phyloP scores from a whole-genome alignment of 83 land plant species.

The Thuja plicata region DNA sequence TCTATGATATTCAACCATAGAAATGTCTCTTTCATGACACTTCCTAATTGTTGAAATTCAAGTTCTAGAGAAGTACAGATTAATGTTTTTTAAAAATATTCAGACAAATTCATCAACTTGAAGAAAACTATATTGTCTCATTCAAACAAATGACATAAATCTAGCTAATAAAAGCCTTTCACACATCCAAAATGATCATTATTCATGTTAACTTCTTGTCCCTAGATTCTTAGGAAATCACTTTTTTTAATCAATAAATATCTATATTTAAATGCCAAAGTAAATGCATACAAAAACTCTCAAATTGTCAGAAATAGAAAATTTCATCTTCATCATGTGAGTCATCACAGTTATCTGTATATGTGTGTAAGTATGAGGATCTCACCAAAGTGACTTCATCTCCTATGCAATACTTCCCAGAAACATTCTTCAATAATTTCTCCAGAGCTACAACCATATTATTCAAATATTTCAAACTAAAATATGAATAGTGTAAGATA shows the following conservation, averaged over 20 bases:
- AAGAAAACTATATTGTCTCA: not conserved
- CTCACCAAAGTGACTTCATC: conserved; percentile 9
- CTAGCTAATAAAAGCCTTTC: too few relatives aligned
- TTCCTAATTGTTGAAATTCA: too few relatives aligned
- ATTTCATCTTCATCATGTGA: not conserved
- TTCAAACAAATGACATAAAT: not conserved
- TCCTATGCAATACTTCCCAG: conserved; percentile 10
- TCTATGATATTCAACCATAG: too few relatives aligned
- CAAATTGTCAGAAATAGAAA: not conserved
- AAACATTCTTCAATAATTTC: conserved; percentile 3
- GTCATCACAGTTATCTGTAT: not conserved
- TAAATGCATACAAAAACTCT: not conserved
- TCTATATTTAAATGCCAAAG: not conserved
- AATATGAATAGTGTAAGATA: not conserved
- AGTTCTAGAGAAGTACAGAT: too few relatives aligned
- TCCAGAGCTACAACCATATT: not conserved
- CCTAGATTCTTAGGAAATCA: too few relatives aligned
- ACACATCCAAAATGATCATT: too few relatives aligned
- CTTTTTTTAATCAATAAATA: not conserved
- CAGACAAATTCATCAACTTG: too few relatives aligned
- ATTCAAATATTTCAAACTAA: conserved; percentile 4
- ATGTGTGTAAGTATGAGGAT: not conserved
- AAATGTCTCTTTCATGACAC: too few relatives aligned
- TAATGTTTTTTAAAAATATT: too few relatives aligned
- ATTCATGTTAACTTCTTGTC: too few relatives aligned